A percentile compares a stretch with the other conserved stretches of the same genome.
phyloP scores from a whole-genome alignment of 352 stramenopile genomes.

The Pilasporangium apinafurcum region DNA sequence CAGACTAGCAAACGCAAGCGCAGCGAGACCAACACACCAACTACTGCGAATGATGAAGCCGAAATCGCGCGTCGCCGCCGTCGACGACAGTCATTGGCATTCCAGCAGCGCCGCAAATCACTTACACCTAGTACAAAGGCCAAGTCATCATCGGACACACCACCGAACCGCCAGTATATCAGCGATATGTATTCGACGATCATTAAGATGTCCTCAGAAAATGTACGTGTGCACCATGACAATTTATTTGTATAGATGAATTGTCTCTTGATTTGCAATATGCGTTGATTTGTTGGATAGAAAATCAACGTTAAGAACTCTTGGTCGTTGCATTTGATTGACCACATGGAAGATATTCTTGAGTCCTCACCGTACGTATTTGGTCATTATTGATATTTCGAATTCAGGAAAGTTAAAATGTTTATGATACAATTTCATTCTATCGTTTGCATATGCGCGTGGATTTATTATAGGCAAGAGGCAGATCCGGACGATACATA shows the following conservation, averaged over 20 bases:
- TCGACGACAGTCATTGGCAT: conserved; percentile 55
- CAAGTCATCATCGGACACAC: conserved; percentile 8
- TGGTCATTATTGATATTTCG: not conserved
- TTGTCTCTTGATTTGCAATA: not conserved
- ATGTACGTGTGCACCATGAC: conserved; percentile 31
- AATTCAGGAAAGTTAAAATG: conserved; percentile 8
- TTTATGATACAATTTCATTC: no score
- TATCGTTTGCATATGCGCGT: no score
- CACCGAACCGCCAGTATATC: conserved; percentile 70
- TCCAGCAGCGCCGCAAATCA: conserved; percentile 64
- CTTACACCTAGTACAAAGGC: conserved; percentile 43
- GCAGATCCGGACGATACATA: conserved; percentile 54
- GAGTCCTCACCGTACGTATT: conserved; percentile 43
- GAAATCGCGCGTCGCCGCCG: conserved; percentile 59
- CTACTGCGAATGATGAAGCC: conserved; percentile 48
- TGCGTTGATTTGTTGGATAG: conserved; percentile 20
- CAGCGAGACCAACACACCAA: conserved; percentile 9
- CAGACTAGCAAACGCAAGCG: conserved; percentile 36
- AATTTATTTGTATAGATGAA: not conserved
- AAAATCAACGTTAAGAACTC: conserved; percentile 98
- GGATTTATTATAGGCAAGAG: no score
- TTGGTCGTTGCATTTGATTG: conserved; percentile 95
- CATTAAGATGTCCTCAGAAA: conserved; percentile 91
- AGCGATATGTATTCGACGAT: conserved; percentile 90
- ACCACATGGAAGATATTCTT: conserved; percentile 96